Evolutionary conservation across 2,329 filamentous ascomycete species (phyloP).

Genomic region (Sporothrix luriei): DNA sequence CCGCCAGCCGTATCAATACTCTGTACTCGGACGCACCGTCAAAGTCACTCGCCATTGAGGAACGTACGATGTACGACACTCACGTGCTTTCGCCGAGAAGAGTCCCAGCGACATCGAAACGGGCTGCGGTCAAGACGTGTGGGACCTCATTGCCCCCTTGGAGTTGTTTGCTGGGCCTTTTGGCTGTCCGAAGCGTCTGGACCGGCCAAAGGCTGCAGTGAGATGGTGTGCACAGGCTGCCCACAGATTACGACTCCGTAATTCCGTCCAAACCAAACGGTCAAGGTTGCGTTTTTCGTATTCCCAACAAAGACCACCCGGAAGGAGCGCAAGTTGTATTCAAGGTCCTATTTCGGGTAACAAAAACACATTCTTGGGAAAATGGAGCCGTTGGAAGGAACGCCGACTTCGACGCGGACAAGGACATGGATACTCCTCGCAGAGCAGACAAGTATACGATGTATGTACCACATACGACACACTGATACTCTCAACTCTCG

Average conservation of each 20-base stretch:
- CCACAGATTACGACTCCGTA: not conserved
- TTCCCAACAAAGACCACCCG: not conserved
- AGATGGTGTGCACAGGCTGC: not conserved
- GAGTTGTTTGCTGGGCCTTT: not conserved
- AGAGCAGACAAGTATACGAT: too few relatives aligned
- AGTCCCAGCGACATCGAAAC: not conserved
- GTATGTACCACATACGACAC: too few relatives aligned
- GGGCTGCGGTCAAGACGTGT: not conserved
- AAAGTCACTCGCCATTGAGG: not conserved
- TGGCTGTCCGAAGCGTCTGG: slow-evolving; percentile 16
- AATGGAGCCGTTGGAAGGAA: slow-evolving; percentile 3
- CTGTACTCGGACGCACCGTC: too few relatives aligned
- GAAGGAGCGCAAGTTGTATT: not conserved
- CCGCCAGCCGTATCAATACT: too few relatives aligned
- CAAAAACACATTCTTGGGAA: slow-evolving; percentile 19
- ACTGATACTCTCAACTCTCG: too few relatives aligned
- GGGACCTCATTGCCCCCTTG: not conserved
- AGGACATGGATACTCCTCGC: too few relatives aligned
- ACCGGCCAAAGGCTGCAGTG: not conserved
- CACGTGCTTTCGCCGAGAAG: slow-evolving; percentile 13
- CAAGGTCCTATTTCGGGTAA: slow-evolving; percentile 20
- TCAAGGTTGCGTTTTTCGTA: not conserved
- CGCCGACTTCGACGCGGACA: not conserved
- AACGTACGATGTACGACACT: not conserved
- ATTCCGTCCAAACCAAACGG: not conserved